phyloP scores from a whole-genome alignment of 2,329 filamentous ascomycete species.

The Fusarium papillatum region DNA sequence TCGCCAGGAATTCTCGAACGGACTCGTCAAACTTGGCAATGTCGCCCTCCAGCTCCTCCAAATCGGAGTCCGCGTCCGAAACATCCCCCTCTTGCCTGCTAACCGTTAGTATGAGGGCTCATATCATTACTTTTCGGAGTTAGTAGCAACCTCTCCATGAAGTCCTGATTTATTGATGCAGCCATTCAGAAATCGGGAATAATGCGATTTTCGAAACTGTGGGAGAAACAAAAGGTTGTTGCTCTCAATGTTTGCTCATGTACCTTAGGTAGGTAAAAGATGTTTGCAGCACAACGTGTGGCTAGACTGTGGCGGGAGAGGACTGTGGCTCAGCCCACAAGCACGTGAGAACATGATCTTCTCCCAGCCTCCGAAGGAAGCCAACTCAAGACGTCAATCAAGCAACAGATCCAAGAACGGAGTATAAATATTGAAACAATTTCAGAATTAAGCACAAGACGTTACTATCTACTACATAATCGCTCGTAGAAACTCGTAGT shows the following conservation, averaged over 20 bases:
- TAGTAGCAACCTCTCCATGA: constrained; percentile 13
- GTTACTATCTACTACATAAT: constrained; percentile 31
- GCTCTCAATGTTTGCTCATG: not conserved
- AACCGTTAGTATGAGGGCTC: constrained; percentile 10
- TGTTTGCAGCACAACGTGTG: not conserved
- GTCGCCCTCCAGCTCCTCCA: constrained; percentile 58
- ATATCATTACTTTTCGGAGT: not conserved
- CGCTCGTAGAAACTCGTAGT: constrained; percentile 18
- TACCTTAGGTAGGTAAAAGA: not conserved
- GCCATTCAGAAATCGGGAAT: constrained; percentile 1
- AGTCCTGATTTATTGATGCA: not conserved
- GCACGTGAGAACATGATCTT: not conserved
- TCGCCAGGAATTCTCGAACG: constrained; percentile 56
- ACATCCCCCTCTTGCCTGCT: constrained; percentile 36
- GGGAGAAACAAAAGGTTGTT: not conserved
- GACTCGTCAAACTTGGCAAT: constrained; percentile 59
- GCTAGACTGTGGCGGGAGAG: constrained; percentile 3
- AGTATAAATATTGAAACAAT: not conserved
- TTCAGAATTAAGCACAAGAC: constrained; percentile 14
- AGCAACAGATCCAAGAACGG: not conserved
- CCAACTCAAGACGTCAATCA: not conserved
- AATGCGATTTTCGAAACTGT: not conserved
- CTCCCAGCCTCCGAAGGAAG: no score
- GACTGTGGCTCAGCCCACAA: not conserved
- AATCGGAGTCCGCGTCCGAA: constrained; percentile 59